Percentiles rank a stretch among this genome's conserved stretches.
These are phyloP conservation scores for Alternaria consortialis DNA, from an alignment of 2,329 filamentous ascomycete species.

Conservation along the genomic window DNA sequence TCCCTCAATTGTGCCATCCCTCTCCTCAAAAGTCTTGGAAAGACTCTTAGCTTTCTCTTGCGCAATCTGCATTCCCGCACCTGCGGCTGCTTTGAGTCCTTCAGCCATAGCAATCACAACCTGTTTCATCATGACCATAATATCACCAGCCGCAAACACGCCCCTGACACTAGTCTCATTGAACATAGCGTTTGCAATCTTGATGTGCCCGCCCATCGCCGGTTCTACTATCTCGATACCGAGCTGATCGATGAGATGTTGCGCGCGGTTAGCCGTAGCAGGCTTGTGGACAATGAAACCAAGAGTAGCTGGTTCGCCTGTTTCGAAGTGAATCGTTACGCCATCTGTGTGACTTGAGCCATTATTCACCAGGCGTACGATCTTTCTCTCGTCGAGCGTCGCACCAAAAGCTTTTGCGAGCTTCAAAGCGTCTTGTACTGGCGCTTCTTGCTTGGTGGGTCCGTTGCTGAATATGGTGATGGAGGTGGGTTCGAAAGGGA, in stretches of 20 bases:
- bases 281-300: constrained; percentile 42
- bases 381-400: constrained; percentile 36
- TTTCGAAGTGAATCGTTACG: constrained; percentile 42
- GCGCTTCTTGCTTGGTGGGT: constrained; percentile 10
- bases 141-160: constrained; percentile 65
- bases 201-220: constrained; percentile 54
- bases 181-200: constrained; percentile 55
- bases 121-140: constrained; percentile 44
- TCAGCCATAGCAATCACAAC: constrained; percentile 42
- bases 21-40: constrained; percentile 24
- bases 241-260: constrained; percentile 43
- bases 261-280: constrained; percentile 40
- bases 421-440: constrained; percentile 33
- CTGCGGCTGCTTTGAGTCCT: constrained; percentile 39
- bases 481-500: constrained; percentile 30
- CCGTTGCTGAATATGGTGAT: constrained; percentile 44
- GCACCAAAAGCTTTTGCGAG: constrained; percentile 32
- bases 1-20: neutral
- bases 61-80: constrained; percentile 35
- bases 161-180: constrained; percentile 61
- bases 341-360: constrained; percentile 35
- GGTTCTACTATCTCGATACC: constrained; percentile 51
- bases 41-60: constrained; percentile 29
- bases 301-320: constrained; percentile 33
- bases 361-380: constrained; percentile 38